A percentile compares a stretch with the other conserved stretches of the same genome.
Evolutionary conservation across 225 moss, liverwort and hornwort genomes (phyloP).

Genomic region (Polytrichum formosum): DNA sequence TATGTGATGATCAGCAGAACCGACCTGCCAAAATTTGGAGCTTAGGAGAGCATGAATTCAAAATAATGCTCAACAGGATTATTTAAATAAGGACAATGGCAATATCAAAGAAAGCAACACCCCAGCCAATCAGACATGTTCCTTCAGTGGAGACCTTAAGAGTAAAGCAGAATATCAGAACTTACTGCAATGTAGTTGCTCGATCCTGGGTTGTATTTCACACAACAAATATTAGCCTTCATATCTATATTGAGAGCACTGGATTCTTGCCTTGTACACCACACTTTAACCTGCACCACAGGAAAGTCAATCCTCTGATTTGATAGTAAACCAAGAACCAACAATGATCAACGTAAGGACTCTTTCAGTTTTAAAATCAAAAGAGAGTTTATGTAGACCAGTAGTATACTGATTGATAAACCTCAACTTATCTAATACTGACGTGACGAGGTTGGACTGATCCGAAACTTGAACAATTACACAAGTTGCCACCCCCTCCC

Average conservation of each 20-base stretch:
- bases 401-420: background rate
- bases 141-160: background rate
- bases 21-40: constrained; percentile 52
- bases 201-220: constrained; percentile 93
- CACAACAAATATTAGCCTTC: constrained; percentile 97
- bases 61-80: background rate
- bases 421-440: background rate
- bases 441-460: background rate
- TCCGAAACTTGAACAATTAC: background rate
- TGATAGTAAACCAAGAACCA: background rate
- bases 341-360: background rate
- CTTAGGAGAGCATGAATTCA: background rate
- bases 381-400: too few relatives aligned
- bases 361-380: background rate
- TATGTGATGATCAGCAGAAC: constrained; percentile 92
- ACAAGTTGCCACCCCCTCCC: too few relatives aligned
- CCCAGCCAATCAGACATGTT: background rate
- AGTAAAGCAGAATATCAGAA: constrained; percentile 1
- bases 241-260: constrained; percentile 93
- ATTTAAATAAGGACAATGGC: background rate
- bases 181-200: constrained; percentile 88
- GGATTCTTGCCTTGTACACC: constrained; percentile 93
- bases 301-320: background rate
- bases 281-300: constrained; percentile 75
- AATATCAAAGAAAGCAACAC: background rate